These are phyloP conservation scores for Elaeis guineensis DNA, from an alignment of 176 grass and related monocot species.

Conservation along the genomic window DNA sequence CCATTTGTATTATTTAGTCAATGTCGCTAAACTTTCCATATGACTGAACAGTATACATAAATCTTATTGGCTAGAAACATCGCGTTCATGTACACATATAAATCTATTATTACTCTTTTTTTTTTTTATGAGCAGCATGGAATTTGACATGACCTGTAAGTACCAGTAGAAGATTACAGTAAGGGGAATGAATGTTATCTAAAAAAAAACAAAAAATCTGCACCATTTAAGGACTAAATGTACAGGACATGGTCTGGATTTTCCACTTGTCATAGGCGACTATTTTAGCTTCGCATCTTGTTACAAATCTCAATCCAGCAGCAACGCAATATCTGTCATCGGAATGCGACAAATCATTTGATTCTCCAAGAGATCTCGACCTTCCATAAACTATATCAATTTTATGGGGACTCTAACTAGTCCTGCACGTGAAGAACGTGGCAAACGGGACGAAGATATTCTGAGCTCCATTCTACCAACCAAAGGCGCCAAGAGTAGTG, in stretches of 20 bases:
- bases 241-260: background rate
- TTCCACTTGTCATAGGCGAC: conserved; percentile 15
- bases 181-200: too few species aligned
- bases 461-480: conserved; percentile 20
- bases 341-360: conserved; percentile 10
- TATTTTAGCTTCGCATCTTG: conserved; percentile 30
- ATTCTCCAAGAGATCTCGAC: conserved; percentile 38
- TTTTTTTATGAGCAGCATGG: too few species aligned
- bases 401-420: conserved; percentile 13
- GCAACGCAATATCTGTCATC: conserved; percentile 6
- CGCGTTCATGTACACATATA: too few species aligned
- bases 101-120: too few species aligned
- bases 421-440: conserved; percentile 33
- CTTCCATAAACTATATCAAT: conserved; percentile 42
- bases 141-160: too few species aligned
- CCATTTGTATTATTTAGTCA: too few species aligned
- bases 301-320: conserved; percentile 13
- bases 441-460: conserved; percentile 36
- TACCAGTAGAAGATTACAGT: too few species aligned
- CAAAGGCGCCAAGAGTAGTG: background rate
- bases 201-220: too few species aligned
- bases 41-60: too few species aligned
- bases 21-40: too few species aligned
- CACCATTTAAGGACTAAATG: too few species aligned
- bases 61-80: too few species aligned